phyloP scores from a whole-genome alignment of 805 yeast species.

The Barnettozyma sp. region DNA sequence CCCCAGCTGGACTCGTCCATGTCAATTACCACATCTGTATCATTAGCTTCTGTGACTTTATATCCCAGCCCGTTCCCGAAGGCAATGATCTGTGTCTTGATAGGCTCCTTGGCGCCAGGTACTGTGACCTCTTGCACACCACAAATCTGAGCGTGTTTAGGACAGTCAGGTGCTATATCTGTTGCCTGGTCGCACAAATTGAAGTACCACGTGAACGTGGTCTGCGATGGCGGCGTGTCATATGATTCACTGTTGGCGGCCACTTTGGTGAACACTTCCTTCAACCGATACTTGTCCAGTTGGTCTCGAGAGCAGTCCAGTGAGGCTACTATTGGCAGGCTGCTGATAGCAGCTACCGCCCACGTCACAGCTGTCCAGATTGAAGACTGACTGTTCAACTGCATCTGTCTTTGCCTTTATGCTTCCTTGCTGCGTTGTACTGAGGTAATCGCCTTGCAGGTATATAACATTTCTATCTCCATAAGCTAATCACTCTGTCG shows the following conservation, averaged over 20 bases:
- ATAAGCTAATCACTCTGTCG: too few relatives aligned
- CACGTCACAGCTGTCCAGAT: neutral
- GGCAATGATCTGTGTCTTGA: slow-evolving; percentile 57
- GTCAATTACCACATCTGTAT: slow-evolving; percentile 30
- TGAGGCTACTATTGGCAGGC: slow-evolving; percentile 4
- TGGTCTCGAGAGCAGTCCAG: slow-evolving; percentile 19
- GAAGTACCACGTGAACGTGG: slow-evolving; percentile 58
- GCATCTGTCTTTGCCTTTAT: too few relatives aligned
- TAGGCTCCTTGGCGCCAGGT: slow-evolving; percentile 40
- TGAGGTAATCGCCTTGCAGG: too few relatives aligned
- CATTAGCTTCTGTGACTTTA: slow-evolving; percentile 24
- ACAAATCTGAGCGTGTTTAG: slow-evolving; percentile 68
- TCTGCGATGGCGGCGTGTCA: slow-evolving; percentile 75
- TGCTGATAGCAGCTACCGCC: neutral
- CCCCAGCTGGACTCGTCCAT: slow-evolving; percentile 71
- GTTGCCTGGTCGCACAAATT: slow-evolving; percentile 54
- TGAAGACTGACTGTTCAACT: slow-evolving; percentile 1
- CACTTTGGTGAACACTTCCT: slow-evolving; percentile 38
- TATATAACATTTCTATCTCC: too few relatives aligned
- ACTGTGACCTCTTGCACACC: slow-evolving; percentile 54
- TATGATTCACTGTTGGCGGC: slow-evolving; percentile 34
- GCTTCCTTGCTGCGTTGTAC: too few relatives aligned
- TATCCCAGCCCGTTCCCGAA: slow-evolving; percentile 38
- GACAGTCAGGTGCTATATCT: slow-evolving; percentile 43
- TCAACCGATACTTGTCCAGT: slow-evolving; percentile 16